phyloP scores from a whole-genome alignment of 1,284 basidiomycete genomes.

The Prillingera fragicola region DNA sequence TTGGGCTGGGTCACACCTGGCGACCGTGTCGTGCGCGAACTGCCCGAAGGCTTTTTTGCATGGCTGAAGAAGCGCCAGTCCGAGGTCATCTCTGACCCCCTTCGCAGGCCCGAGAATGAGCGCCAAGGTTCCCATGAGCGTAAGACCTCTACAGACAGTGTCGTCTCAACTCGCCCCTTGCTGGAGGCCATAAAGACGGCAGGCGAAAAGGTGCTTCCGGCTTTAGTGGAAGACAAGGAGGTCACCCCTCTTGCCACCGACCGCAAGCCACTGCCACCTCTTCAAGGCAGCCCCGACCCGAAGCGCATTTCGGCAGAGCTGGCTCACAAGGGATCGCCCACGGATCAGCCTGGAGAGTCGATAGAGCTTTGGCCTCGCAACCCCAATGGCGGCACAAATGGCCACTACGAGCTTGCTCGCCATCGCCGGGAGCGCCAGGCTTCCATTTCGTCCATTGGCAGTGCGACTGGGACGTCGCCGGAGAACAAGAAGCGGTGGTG shows the following conservation, averaged over 20 bases:
- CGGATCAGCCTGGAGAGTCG: constrained; percentile 1
- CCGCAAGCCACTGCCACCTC: background rate
- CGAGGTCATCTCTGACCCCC: background rate
- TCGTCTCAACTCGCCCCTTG: no score
- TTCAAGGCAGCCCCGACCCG: background rate
- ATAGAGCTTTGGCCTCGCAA: background rate
- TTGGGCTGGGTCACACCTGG: constrained; percentile 29
- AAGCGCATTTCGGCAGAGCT: background rate
- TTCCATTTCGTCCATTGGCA: constrained; percentile 7
- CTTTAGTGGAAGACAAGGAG: constrained; percentile 2
- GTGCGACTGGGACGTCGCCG: background rate
- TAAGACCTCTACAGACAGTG: background rate
- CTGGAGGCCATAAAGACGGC: no score
- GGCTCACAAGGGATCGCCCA: background rate
- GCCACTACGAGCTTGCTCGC: constrained; percentile 17
- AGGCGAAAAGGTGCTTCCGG: no score
- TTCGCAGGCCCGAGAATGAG: background rate
- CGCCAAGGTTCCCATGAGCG: background rate
- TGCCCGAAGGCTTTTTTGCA: constrained; percentile 42
- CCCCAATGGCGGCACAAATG: background rate
- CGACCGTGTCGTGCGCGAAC: constrained; percentile 8
- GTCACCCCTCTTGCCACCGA: constrained; percentile 3
- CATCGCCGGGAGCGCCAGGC: constrained; percentile 12
- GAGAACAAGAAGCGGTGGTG: constrained; percentile 35
- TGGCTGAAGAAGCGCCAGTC: constrained; percentile 40